A percentile compares a stretch with the other conserved stretches of the same genome.
Evolutionary conservation across 2,329 filamentous ascomycete genomes (phyloP).

Genomic region (Arthrobotrys conoides): DNA sequence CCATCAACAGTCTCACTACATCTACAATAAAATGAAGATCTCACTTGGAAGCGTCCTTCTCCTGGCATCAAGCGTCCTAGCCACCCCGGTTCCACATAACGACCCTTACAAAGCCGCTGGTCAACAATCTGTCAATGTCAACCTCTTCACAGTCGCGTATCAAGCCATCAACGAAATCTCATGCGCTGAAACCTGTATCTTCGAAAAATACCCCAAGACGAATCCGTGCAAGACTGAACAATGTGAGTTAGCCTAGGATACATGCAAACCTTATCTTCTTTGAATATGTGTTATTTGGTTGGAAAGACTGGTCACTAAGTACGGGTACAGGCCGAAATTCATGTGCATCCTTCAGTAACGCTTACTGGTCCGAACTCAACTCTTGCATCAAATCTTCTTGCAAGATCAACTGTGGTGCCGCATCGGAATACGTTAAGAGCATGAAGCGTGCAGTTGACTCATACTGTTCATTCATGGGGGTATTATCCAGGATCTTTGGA

Average conservation of each 20-base stretch:
- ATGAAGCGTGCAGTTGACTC: slow-evolving; percentile 31
- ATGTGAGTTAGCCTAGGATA: slow-evolving; percentile 31
- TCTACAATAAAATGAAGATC: slow-evolving; percentile 31
- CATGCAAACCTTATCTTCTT: too few species aligned
- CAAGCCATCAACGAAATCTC: slow-evolving; percentile 39
- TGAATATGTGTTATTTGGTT: background rate
- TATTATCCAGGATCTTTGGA: slow-evolving; percentile 19
- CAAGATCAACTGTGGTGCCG: slow-evolving; percentile 1
- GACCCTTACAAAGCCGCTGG: background rate
- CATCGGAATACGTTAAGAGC: slow-evolving; percentile 7
- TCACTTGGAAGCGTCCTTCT: slow-evolving; percentile 23
- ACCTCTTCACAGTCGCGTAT: slow-evolving; percentile 37
- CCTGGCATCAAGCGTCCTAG: slow-evolving; percentile 11
- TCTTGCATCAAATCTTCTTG: slow-evolving; percentile 30
- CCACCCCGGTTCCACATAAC: background rate
- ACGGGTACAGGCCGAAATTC: slow-evolving; percentile 24
- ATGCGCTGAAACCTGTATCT: slow-evolving; percentile 35
- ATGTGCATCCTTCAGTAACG: slow-evolving; percentile 35
- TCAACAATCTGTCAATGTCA: slow-evolving; percentile 7
- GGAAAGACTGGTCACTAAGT: background rate
- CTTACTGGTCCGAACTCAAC: slow-evolving; percentile 36
- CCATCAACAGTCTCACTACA: background rate
- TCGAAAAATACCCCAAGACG: slow-evolving; percentile 8
- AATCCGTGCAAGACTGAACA: slow-evolving; percentile 39
- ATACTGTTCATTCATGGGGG: slow-evolving; percentile 11